Evolutionary conservation across 2,329 filamentous ascomycete genomes (phyloP).

Genomic region (Trichoderma sp.): DNA sequence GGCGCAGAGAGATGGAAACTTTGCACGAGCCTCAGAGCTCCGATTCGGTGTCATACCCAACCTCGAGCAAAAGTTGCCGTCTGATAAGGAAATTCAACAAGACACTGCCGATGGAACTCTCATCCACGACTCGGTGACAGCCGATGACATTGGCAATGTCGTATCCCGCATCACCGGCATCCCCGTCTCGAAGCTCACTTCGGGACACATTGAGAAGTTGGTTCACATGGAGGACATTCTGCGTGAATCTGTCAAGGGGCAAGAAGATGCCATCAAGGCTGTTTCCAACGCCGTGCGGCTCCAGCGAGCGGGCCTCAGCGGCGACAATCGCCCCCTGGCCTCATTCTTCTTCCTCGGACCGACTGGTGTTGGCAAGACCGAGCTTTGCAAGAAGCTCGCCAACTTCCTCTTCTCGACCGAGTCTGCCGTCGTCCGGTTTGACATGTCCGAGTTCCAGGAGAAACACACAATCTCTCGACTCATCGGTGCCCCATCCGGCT

Average conservation of each 20-base stretch:
- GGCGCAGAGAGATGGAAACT: constrained; percentile 84
- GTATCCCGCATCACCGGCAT: constrained; percentile 91
- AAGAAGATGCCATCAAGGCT: constrained; percentile 88
- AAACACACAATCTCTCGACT: constrained; percentile 93
- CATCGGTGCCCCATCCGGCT: constrained; percentile 89
- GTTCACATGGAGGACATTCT: constrained; percentile 94
- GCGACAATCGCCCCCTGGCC: constrained; percentile 85
- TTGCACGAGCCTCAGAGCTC: constrained; percentile 84
- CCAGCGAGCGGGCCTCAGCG: constrained; percentile 87
- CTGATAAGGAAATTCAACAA: constrained; percentile 57
- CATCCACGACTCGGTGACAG: constrained; percentile 90
- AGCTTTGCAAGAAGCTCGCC: constrained; percentile 94
- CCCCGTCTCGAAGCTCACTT: constrained; percentile 86
- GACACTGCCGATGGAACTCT: constrained; percentile 51
- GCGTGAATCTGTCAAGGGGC: constrained; percentile 78
- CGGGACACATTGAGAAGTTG: constrained; percentile 90
- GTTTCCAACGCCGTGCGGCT: constrained; percentile 92
- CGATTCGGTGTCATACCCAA: constrained; percentile 83
- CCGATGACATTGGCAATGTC: constrained; percentile 90
- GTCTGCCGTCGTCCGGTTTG: constrained; percentile 85
- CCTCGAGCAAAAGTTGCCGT: constrained; percentile 74
- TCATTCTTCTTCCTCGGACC: constrained; percentile 98
- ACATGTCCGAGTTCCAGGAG: constrained; percentile 98
- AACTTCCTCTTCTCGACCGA: constrained; percentile 91
- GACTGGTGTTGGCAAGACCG: constrained; percentile 95